Evolutionary conservation across 805 yeast genomes (phyloP).

Genomic region (Starmerella floricola): DNA sequence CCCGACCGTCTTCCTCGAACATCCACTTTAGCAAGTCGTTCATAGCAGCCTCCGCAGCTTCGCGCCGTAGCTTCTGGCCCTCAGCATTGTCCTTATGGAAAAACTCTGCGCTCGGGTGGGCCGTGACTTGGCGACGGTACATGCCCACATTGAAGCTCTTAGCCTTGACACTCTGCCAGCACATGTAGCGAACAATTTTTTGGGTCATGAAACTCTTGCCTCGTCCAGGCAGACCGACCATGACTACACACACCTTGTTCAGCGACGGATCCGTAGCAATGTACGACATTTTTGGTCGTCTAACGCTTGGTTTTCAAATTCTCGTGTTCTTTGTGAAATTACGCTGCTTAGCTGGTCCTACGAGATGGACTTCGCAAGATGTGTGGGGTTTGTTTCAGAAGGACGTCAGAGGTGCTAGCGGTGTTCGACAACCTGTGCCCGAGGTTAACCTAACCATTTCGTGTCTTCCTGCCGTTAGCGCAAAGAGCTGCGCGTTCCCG

Average conservation of each 20-base stretch:
- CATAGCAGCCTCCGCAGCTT: slow-evolving; percentile 63
- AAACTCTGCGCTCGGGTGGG: slow-evolving; percentile 63
- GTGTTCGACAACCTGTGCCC: no score
- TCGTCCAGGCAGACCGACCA: slow-evolving; percentile 42
- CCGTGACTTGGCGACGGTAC: slow-evolving; percentile 54
- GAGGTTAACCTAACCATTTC: no score
- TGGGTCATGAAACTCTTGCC: slow-evolving; percentile 93
- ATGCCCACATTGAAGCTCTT: slow-evolving; percentile 82
- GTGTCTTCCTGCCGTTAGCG: no score
- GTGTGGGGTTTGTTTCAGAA: no score
- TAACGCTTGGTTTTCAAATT: no score
- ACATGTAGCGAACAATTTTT: slow-evolving; percentile 79
- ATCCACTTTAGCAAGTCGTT: slow-evolving; percentile 81
- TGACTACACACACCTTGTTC: slow-evolving; percentile 23
- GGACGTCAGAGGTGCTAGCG: no score
- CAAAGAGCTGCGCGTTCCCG: no score
- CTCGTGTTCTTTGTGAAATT: no score
- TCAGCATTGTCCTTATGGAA: slow-evolving; percentile 56
- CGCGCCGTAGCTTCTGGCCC: slow-evolving; percentile 49
- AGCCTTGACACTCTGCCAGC: slow-evolving; percentile 83
- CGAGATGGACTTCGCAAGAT: no score
- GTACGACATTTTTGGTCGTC: slow-evolving; percentile 14
- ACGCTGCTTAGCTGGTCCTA: no score
- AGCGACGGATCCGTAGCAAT: slow-evolving; percentile 22
- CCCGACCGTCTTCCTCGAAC: slow-evolving; percentile 64